phyloP scores from a whole-genome alignment of 202 grass and related monocot genomes.

The Panicum virgatum region DNA sequence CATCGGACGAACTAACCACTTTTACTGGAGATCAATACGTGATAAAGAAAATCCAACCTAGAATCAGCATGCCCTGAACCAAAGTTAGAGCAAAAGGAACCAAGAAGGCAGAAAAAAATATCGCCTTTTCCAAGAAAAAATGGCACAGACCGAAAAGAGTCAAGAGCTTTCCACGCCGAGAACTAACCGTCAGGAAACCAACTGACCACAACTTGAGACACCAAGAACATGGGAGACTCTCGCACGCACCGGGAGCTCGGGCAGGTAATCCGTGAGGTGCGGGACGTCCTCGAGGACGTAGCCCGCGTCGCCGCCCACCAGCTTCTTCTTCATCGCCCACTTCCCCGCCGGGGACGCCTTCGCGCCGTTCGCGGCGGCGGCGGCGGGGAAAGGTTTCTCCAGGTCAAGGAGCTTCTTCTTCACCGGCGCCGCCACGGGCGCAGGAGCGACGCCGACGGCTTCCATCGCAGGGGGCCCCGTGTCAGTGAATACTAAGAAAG shows the following conservation, averaged over 20 bases:
- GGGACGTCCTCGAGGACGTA: slow-evolving; percentile 98
- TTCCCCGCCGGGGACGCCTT: slow-evolving; percentile 46
- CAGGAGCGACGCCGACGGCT: slow-evolving; percentile 37
- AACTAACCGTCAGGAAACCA: slow-evolving; percentile 30
- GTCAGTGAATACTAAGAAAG: background rate
- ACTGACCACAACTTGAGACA: slow-evolving; percentile 7
- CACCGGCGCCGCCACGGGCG: slow-evolving; percentile 38
- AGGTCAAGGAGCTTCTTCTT: slow-evolving; percentile 48
- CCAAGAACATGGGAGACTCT: slow-evolving; percentile 9
- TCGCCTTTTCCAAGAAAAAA: background rate
- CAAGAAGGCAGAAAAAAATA: background rate
- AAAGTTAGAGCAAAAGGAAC: background rate
- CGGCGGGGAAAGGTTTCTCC: slow-evolving; percentile 46
- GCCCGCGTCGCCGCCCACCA: slow-evolving; percentile 70
- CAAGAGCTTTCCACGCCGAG: slow-evolving; percentile 28
- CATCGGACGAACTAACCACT: slow-evolving; percentile 4
- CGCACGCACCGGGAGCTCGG: slow-evolving; percentile 79
- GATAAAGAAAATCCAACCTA: background rate
- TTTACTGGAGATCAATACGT: background rate
- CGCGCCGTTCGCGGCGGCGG: slow-evolving; percentile 24
- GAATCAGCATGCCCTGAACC: background rate
- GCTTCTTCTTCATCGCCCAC: slow-evolving; percentile 58
- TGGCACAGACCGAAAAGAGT: background rate
- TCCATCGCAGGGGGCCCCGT: slow-evolving; percentile 41
- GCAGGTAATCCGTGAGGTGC: slow-evolving; percentile 82